Conservation (phyloP, 352 stramenopile genomes). For the Aphanomyces cochlioides region DNA sequence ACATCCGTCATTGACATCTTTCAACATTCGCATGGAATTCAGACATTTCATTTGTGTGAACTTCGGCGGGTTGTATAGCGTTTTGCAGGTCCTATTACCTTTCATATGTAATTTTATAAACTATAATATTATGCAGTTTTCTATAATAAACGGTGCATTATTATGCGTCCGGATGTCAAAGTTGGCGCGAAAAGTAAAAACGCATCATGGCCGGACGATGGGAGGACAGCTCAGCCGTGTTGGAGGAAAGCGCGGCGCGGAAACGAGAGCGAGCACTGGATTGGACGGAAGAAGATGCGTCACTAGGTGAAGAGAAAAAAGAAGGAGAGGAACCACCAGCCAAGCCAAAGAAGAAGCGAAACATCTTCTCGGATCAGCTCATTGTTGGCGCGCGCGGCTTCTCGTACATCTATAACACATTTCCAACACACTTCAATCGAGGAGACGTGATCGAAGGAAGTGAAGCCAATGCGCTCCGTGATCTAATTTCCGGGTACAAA, state of each 20-base stretch:
- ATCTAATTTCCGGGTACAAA: constrained; percentile 77
- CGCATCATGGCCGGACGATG: not conserved
- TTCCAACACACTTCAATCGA: constrained; percentile 49
- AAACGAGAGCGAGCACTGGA: constrained; percentile 2
- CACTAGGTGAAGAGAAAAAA: not conserved
- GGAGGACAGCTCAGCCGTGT: constrained; percentile 14
- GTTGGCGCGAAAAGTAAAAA: not conserved
- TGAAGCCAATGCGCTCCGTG: constrained; percentile 54
- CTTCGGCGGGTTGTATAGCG: too few relatives aligned
- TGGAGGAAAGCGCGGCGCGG: constrained; percentile 1
- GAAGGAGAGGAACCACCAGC: not conserved
- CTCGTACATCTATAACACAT: constrained; percentile 64
- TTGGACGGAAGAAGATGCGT: not conserved
- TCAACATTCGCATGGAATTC: too few relatives aligned
- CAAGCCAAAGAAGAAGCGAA: constrained; percentile 41
- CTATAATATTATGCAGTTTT: too few relatives aligned
- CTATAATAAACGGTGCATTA: too few relatives aligned
- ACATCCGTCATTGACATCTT: too few relatives aligned
- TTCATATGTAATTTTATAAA: too few relatives aligned
- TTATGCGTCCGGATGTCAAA: not conserved
- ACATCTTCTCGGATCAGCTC: constrained; percentile 60
- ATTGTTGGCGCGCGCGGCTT: constrained; percentile 61
- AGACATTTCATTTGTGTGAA: too few relatives aligned
- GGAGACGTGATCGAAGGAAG: constrained; percentile 4
- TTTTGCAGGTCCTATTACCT: too few relatives aligned